Evolutionary conservation across 2,329 filamentous ascomycete species (phyloP).

Genomic region (Tolypocladium cylindrosporum): DNA sequence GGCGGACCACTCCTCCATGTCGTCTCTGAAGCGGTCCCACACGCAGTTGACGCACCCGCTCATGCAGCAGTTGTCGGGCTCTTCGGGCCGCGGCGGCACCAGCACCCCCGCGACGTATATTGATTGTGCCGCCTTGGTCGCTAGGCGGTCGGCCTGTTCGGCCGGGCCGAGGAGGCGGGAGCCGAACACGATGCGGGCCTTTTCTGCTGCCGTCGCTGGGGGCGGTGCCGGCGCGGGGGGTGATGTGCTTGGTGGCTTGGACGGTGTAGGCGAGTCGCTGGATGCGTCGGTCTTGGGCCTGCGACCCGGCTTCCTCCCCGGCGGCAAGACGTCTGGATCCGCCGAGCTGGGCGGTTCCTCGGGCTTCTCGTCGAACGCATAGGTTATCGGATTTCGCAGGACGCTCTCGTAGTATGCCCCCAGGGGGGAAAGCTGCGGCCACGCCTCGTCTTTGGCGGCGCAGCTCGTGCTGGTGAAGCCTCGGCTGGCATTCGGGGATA

Average conservation of each 20-base stretch:
- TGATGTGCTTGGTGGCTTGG: slow-evolving; percentile 1
- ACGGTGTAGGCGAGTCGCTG: slow-evolving; percentile 2
- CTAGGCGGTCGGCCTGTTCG: slow-evolving; percentile 52
- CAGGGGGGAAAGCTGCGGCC: slow-evolving; percentile 34
- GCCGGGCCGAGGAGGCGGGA: slow-evolving; percentile 65
- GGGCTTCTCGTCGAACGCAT: slow-evolving; percentile 28
- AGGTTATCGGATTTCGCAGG: slow-evolving; percentile 33
- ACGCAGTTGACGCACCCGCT: slow-evolving; percentile 96
- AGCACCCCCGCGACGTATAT: slow-evolving; percentile 65
- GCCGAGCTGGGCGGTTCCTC: slow-evolving; percentile 33
- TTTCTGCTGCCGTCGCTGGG: slow-evolving; percentile 37
- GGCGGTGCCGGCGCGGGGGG: slow-evolving; percentile 6
- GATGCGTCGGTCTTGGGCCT: slow-evolving; percentile 11
- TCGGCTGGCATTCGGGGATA: slow-evolving; percentile 10
- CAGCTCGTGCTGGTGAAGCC: slow-evolving; percentile 16
- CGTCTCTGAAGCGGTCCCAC: slow-evolving; percentile 85
- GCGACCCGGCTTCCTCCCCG: slow-evolving; percentile 17
- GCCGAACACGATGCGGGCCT: slow-evolving; percentile 67
- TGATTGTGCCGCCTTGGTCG: slow-evolving; percentile 46
- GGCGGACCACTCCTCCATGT: slow-evolving; percentile 79
- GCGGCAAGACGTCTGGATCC: slow-evolving; percentile 10
- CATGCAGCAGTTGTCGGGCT: slow-evolving; percentile 99
- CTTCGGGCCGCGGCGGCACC: slow-evolving; percentile 73
- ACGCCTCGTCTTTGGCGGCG: slow-evolving; percentile 12
- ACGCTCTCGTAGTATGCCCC: slow-evolving; percentile 52